Conservation (phyloP, 352 stramenopile species). For the Phytophthora pini region DNA sequence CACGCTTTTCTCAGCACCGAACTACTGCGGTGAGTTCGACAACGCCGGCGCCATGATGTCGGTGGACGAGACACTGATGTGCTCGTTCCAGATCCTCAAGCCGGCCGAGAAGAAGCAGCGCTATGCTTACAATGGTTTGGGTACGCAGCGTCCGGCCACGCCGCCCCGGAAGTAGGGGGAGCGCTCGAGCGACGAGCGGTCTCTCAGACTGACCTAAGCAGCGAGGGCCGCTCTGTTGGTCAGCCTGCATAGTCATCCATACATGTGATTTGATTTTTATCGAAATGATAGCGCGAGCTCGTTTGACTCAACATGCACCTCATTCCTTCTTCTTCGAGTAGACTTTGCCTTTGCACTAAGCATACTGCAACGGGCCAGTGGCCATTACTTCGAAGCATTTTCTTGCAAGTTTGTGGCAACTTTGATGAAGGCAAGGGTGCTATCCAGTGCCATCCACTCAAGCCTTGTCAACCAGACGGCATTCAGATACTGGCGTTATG, state of each 20-base stretch:
- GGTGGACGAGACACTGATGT: slow-evolving; percentile 81
- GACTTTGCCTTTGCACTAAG: not conserved
- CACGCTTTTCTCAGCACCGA: slow-evolving; percentile 99
- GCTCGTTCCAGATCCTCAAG: slow-evolving; percentile 90
- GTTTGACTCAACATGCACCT: slow-evolving; percentile 37
- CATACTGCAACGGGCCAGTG: not conserved
- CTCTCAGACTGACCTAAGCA: slow-evolving; percentile 22
- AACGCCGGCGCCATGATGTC: slow-evolving; percentile 95
- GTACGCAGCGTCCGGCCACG: slow-evolving; percentile 63
- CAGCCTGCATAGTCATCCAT: slow-evolving; percentile 41
- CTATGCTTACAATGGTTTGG: slow-evolving; percentile 71
- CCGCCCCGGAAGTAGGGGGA: slow-evolving; percentile 58
- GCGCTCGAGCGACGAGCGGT: slow-evolving; percentile 12
- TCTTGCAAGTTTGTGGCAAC: not conserved
- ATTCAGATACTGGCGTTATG: not conserved
- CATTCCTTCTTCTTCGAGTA: slow-evolving; percentile 10
- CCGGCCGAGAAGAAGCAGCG: slow-evolving; percentile 85
- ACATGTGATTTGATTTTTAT: slow-evolving; percentile 51
- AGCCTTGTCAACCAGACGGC: slow-evolving; percentile 1
- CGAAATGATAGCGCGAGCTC: slow-evolving; percentile 37
- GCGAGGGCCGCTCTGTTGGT: slow-evolving; percentile 12
- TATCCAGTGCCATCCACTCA: not conserved
- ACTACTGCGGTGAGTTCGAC: slow-evolving; percentile 99
- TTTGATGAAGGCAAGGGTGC: not conserved
- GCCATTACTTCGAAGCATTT: not conserved